phyloP scores from a whole-genome alignment of 2,329 filamentous ascomycete genomes.

The Monosporascus ibericus region DNA sequence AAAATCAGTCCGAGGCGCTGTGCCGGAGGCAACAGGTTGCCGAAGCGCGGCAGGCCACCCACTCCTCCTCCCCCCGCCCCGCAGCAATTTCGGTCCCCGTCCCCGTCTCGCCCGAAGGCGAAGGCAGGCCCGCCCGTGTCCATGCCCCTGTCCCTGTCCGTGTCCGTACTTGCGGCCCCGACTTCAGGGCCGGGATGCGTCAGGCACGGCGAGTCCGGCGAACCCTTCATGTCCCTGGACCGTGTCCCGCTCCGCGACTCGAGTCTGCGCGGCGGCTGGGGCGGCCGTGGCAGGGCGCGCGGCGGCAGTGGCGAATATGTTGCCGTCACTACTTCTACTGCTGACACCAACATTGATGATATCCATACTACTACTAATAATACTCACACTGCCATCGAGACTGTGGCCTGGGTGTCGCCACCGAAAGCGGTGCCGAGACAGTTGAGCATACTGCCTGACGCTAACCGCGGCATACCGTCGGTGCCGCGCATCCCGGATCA shows the following conservation, averaged over 20 bases:
- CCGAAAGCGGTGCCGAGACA: conserved; percentile 9
- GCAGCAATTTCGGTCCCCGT: neutral
- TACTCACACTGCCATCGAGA: too few species aligned
- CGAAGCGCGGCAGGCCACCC: conserved; percentile 12
- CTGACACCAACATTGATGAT: too few species aligned
- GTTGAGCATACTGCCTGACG: conserved; percentile 37
- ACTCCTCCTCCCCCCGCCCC: conserved; percentile 2
- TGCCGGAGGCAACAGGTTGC: conserved; percentile 7
- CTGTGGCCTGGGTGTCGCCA: neutral
- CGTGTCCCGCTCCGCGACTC: too few species aligned
- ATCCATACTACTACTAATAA: too few species aligned
- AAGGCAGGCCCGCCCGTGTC: conserved; percentile 5
- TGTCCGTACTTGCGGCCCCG: neutral
- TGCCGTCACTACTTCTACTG: too few species aligned
- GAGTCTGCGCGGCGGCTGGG: neutral
- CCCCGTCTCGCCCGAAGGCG: conserved; percentile 4
- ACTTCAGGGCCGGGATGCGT: neutral
- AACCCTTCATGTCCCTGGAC: too few species aligned
- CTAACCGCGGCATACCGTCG: conserved; percentile 39
- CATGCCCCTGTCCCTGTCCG: neutral
- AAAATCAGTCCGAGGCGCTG: too few species aligned
- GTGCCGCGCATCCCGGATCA: conserved; percentile 39
- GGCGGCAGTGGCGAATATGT: neutral
- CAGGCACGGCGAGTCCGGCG: too few species aligned
- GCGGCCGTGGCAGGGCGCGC: neutral